Evolutionary conservation across 176 grass and related monocot species (phyloP).

Genomic region (Hsuehochloa calcarea): DNA sequence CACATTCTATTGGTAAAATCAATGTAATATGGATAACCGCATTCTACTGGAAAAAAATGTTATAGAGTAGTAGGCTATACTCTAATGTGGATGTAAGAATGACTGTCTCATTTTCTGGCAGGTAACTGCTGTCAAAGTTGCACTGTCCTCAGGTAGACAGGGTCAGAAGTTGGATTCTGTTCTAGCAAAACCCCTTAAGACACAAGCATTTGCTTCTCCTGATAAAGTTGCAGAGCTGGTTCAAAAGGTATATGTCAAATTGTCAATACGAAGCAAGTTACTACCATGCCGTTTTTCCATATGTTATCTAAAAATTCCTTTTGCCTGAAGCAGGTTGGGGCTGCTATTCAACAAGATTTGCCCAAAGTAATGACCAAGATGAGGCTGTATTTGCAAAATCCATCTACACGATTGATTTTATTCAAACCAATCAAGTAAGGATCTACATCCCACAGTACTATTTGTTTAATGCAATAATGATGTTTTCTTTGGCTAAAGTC

Average conservation of each 20-base stretch:
- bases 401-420: conserved; percentile 86
- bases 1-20: not conserved
- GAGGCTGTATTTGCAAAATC: conserved; percentile 97
- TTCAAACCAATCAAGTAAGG: conserved; percentile 85
- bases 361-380: conserved; percentile 76
- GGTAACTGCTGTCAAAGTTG: conserved; percentile 93
- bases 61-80: not conserved
- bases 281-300: not conserved
- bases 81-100: conserved; percentile 24
- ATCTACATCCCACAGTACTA: not conserved
- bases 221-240: conserved; percentile 93
- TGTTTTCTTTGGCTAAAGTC: not conserved
- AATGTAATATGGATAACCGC: not conserved
- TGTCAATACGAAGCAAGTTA: not conserved
- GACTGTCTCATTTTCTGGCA: conserved; percentile 25
- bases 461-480: not conserved
- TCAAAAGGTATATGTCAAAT: conserved; percentile 63
- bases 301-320: not conserved
- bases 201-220: conserved; percentile 90
- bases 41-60: not conserved
- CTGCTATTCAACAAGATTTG: conserved; percentile 73
- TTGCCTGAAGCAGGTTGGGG: conserved; percentile 44
- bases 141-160: conserved; percentile 76
- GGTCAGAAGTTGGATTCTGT: conserved; percentile 90
- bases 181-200: conserved; percentile 88